Base-by-base conservation (phyloP, 176 grass and related monocot species). In the Canna indica region DNA sequence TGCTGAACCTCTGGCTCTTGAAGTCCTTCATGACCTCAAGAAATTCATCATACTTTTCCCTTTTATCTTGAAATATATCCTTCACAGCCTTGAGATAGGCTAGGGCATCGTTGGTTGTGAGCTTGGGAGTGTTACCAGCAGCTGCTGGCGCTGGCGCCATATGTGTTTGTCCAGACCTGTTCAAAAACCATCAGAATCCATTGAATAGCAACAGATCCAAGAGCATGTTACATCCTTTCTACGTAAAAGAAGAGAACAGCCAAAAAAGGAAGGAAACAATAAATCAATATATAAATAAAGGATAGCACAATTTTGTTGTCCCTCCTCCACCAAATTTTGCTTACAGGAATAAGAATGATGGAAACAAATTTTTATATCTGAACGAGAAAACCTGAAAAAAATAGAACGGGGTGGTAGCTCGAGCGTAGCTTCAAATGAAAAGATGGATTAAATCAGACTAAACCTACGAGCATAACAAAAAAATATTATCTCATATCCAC, bases 21-120 rank as follows among this genome's bases (percentile, higher is more conserved):
- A 99, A 99, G 77, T 99, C 94, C 42, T 91, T 91, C 94, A 99
- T 99, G 66, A 99, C 90, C 79, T 99, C 94, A 33, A 99, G 90
- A 78, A 99, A 99, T 70, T 99, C 94, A 57, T 99, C 94, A 29
- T 99, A 99, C 77, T 90, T 99, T 69, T 88, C 94, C 66, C 90
- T 84, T 46, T 90, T 91, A 82, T 99, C 94, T 67, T 88, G 89
- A 81, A 99, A 99, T 80, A 93, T 99, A 75, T 99, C 94, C 72
- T 99, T 99, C 25, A 99, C 94, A 17, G 70, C 81, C 79, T 93
- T 99, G 50, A 99, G 76, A 75, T 99, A 99, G 69, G 86, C 89
- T 25, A 99, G 86, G 0, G 94, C 94, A 45, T 99, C 94, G 64
- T 92, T 90, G 0, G 94, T 99, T 28, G 94, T 99, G 54, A 99